phyloP scores from a whole-genome alignment of 306 rosid genomes.

The Neltuma alba region DNA sequence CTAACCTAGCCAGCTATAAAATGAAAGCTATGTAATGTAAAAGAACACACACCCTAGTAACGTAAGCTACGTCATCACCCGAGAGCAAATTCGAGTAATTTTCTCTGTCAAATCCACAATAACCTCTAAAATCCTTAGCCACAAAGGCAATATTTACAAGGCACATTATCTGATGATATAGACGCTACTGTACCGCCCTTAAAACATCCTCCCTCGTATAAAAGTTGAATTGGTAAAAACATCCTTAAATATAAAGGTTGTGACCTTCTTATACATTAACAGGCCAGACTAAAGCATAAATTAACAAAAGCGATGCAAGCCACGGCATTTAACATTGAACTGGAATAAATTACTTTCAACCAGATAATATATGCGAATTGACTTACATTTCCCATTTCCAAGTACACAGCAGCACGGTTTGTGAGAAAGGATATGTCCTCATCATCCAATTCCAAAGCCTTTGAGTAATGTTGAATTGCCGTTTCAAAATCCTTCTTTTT shows the following conservation, averaged over 20 bases:
- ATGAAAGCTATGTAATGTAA: background rate
- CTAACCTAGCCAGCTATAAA: background rate
- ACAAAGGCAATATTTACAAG: background rate
- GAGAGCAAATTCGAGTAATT: background rate
- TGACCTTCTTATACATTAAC: background rate
- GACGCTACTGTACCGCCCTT: background rate
- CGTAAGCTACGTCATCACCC: background rate
- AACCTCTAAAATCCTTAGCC: background rate
- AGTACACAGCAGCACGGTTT: slow-evolving; percentile 89
- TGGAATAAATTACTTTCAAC: background rate
- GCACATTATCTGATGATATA: background rate
- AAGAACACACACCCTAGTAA: background rate
- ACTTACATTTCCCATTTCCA: slow-evolving; percentile 91
- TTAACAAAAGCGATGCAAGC: background rate
- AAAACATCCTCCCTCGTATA: background rate
- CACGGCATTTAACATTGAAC: background rate
- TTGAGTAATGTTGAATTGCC: slow-evolving; percentile 77
- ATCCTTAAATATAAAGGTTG: background rate
- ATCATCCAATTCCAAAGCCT: slow-evolving; percentile 85
- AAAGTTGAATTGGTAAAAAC: background rate
- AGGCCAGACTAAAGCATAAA: too few relatives aligned
- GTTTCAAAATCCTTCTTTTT: slow-evolving; percentile 92
- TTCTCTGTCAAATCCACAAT: background rate
- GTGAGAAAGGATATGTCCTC: slow-evolving; percentile 75
- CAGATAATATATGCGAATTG: background rate